A percentile compares a stretch with the other conserved stretches of the same genome.
Conservation (phyloP, 768 basidiomycete species). For the Boletellus emodensis region DNA sequence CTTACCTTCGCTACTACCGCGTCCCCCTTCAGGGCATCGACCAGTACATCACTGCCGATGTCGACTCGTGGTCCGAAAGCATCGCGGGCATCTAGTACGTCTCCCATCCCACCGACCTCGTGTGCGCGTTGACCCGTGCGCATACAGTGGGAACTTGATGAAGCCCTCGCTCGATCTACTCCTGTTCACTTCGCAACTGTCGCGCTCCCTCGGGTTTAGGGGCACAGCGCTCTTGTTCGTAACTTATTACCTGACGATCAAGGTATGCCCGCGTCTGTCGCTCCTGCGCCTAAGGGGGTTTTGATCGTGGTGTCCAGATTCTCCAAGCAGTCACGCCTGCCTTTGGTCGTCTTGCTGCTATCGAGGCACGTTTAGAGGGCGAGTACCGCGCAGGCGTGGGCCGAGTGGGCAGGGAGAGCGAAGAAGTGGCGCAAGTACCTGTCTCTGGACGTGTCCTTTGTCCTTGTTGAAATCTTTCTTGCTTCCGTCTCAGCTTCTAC, state of each 20-base stretch:
- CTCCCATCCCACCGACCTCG: background rate
- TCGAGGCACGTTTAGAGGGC: conserved; percentile 84
- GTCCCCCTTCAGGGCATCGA: conserved; percentile 71
- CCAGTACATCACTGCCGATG: conserved; percentile 91
- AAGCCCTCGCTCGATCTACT: conserved; percentile 89
- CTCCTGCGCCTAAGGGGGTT: background rate
- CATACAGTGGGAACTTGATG: conserved; percentile 77
- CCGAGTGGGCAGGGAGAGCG: conserved; percentile 81
- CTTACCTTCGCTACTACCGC: conserved; percentile 68
- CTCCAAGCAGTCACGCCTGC: conserved; percentile 85
- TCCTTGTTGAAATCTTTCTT: no score
- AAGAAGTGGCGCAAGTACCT: conserved; percentile 80
- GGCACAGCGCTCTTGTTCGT: conserved; percentile 76
- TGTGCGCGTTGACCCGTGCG: background rate
- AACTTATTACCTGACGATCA: conserved; percentile 85
- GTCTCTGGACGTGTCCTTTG: background rate
- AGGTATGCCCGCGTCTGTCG: conserved; percentile 12
- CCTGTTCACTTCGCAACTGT: conserved; percentile 89
- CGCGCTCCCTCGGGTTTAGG: conserved; percentile 79
- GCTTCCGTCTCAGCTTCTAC: conserved; percentile 67
- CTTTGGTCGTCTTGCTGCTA: conserved; percentile 84
- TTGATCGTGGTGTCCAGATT: conserved; percentile 36
- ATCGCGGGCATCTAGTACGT: conserved; percentile 85
- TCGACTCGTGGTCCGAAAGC: conserved; percentile 84
- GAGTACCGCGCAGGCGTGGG: conserved; percentile 88